Evolutionary conservation across 345 rosid genomes (phyloP), one percentile per base, ranked within the genome.

Genomic region (Atalantia buxifolia): DNA sequence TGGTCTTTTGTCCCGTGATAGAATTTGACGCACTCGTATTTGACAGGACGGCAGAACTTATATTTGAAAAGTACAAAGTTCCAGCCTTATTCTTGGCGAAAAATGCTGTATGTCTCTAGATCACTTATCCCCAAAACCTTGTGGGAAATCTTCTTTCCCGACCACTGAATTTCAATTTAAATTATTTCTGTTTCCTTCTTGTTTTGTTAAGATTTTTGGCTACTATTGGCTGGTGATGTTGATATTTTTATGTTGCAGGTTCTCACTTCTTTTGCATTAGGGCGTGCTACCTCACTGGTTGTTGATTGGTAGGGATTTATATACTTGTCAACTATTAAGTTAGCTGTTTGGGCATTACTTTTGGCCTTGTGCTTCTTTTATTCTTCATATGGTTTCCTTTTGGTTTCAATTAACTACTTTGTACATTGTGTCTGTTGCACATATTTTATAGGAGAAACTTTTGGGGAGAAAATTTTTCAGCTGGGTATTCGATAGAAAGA

Each of bases 81-180:
- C 98, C 99, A 71, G 98, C 98, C n/a, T 82, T 97, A 77, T 97
- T 97, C 88, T 83, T 94, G 93, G 94, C 99, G 78, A 97, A 97
- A 87, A 97, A 97, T 78, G 98, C 98, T 81, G 99, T 95, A 93
- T 77, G 87, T 40, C 74, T 81, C 82, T 71, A 28, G 63, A 73
- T 64, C 77, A 19, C 82, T 33, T 78, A 9, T 64, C 24, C 64
- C 66, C 72, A 21, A 3, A 28, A 42, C 64, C 7, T 66, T 71
- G 71, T 62, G 27, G 61, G 57, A 21, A 45, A 62, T 9, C 10
- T 2, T 40, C 28, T 31, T 62, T 63, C 25, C 13, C 10, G 21
- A 22, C 42, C 35, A 4, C 42, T 28, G 56, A 48, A n/a, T 13
- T 18, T 3, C 25, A 21, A 50, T 7, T 55, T 24, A 30, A 28